Evolutionary conservation across 345 rosid genomes (phyloP), one percentile per base, ranked within the genome.

Genomic region (Barbarea vulgaris): DNA sequence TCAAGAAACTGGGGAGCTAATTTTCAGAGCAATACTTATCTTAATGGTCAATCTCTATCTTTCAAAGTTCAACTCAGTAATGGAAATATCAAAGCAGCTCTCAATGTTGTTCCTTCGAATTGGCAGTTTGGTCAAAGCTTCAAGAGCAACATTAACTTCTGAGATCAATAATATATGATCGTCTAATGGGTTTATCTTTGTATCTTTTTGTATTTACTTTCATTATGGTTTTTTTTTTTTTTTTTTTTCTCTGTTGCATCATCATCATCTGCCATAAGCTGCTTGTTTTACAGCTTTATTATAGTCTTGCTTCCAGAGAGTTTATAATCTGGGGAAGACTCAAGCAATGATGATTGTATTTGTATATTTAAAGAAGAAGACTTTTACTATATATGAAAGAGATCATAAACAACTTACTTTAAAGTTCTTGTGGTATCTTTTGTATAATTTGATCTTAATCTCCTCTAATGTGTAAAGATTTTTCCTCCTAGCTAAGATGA

Each of bases 81-180:
- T 25, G 93, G 97, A 15, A 57, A 0, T n/a, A 83, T 61, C 51
- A 37, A 56, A 31, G 83, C 85, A 13, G 87, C 89, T 62, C 84
- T 79, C 15, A 86, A 85, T 24, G 88, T 79, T 30, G 85, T 37
- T 3, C 89, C 96, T 69, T 83, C 86, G 1, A 84, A 77, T 46
- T 92, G 96, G 93, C 56, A 18, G 63, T 92, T 92, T 34, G 96
- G 93, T 14, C 96, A 88, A 61, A 86, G 91, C 67, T 91, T 87
- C 83, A 82, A 85, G 68, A 81, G 78, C 85, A 87, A 77, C 41
- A 80, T 84, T 42, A 88, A 89, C 57, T 86, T 91, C 78, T 87
- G 73, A 81, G 8, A 15, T 18, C 10, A 53, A 1, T 58, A 5
- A 39, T 15, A 50, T 30, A 67, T 3, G 10, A 18, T 14, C 2